Conservation (phyloP, 768 basidiomycete genomes). For the Tephrocybe sp. region DNA sequence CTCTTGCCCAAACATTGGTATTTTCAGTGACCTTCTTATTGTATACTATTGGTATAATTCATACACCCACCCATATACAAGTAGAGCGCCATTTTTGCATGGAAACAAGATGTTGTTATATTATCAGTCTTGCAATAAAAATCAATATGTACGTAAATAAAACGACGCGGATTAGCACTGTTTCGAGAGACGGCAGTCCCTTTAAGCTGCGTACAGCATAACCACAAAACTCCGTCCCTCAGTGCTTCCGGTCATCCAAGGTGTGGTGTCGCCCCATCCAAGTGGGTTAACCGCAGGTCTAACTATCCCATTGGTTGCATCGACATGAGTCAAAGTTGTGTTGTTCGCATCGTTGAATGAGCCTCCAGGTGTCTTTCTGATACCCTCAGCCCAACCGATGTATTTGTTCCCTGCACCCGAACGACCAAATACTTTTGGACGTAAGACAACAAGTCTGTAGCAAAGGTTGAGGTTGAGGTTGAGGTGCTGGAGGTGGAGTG, state of each 20-base stretch:
- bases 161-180: no score
- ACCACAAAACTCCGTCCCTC: constrained; percentile 38
- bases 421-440: constrained; percentile 25
- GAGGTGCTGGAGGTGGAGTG: no score
- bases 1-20: no score
- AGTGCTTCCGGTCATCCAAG: constrained; percentile 33
- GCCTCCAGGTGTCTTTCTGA: constrained; percentile 26
- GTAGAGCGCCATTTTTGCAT: no score
- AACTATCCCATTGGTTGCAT: constrained; percentile 28
- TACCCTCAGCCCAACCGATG: constrained; percentile 34
- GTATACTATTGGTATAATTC: no score
- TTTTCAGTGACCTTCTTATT: no score
- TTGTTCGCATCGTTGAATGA: constrained; percentile 9
- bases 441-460: constrained; percentile 34
- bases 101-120: no score
- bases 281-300: constrained; percentile 38
- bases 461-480: no score
- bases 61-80: no score
- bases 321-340: constrained; percentile 19
- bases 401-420: constrained; percentile 17
- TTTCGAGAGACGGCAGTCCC: constrained; percentile 29
- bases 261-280: constrained; percentile 27
- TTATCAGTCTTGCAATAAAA: no score
- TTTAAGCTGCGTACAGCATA: constrained; percentile 37
- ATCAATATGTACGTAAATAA: no score